phyloP scores from a whole-genome alignment of 1,139 yeast genomes.

The Kodamaea sp. region DNA sequence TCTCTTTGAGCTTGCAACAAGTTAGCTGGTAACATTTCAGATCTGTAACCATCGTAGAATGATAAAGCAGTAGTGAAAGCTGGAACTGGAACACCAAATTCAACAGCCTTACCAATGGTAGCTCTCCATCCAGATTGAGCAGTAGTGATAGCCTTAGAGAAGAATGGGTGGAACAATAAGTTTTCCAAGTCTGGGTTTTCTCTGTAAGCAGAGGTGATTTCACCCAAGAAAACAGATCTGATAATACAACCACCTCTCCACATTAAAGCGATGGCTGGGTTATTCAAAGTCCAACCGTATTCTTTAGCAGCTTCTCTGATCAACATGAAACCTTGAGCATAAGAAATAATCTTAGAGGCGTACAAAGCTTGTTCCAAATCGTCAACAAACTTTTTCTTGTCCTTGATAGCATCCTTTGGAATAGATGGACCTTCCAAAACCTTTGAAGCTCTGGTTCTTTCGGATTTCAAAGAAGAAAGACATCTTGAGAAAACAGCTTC shows the following conservation, averaged over 20 bases:
- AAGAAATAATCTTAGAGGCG: constrained; percentile 97
- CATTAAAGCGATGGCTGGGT: constrained; percentile 98
- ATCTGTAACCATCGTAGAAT: constrained; percentile 99
- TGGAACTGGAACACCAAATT: constrained; percentile 93
- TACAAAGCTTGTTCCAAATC: constrained; percentile 97
- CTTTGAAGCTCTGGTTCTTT: constrained; percentile 83
- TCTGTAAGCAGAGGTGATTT: constrained; percentile 95
- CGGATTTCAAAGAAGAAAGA: constrained; percentile 86
- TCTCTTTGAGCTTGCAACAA: constrained; percentile 99
- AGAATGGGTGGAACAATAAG: constrained; percentile 93
- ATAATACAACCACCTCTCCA: constrained; percentile 99
- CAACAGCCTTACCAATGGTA: constrained; percentile 72
- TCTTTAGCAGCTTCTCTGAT: constrained; percentile 97
- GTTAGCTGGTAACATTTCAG: constrained; percentile 94
- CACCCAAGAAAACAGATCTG: constrained; percentile 97
- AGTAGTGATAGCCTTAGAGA: constrained; percentile 83
- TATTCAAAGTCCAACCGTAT: constrained; percentile 95
- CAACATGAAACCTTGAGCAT: constrained; percentile 99
- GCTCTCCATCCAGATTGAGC: constrained; percentile 97
- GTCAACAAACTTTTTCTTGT: constrained; percentile 81
- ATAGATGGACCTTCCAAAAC: constrained; percentile 74
- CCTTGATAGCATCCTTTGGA: constrained; percentile 53
- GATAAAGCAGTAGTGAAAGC: constrained; percentile 96
- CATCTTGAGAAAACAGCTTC: constrained; percentile 98
- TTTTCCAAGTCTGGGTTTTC: constrained; percentile 90